A percentile compares a stretch with the other conserved stretches of the same genome.
Evolutionary conservation across 2,329 filamentous ascomycete species (phyloP).

Genomic region (Pleomassaria siparia): DNA sequence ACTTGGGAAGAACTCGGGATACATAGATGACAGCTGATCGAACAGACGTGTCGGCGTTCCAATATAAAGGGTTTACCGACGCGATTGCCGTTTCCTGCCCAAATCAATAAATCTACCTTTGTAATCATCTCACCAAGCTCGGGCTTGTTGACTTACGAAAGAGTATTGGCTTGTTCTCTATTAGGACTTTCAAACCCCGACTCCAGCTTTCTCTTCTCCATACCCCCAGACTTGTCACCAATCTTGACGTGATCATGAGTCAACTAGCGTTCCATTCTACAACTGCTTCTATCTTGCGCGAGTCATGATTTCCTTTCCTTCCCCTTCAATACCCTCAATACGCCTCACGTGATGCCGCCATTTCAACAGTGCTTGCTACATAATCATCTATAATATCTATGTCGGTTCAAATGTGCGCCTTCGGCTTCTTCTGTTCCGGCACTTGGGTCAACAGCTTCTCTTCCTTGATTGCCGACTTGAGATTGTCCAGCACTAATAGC

Average conservation of each 20-base stretch:
- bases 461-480: slow-evolving; percentile 58
- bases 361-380: neutral
- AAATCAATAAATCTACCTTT: neutral
- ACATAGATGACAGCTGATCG: neutral
- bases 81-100: neutral
- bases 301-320: neutral
- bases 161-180: no score
- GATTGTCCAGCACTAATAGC: slow-evolving; percentile 58
- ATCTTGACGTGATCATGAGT: neutral
- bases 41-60: neutral
- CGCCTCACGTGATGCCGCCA: neutral
- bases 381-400: slow-evolving; percentile 1
- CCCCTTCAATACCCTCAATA: neutral
- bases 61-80: no score
- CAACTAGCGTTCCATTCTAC: neutral
- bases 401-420: slow-evolving; percentile 29
- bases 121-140: no score
- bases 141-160: no score
- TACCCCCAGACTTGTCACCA: neutral
- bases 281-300: neutral
- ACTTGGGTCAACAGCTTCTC: slow-evolving; percentile 62
- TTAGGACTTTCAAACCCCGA: slow-evolving; percentile 1
- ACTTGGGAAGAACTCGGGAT: no score
- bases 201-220: neutral
- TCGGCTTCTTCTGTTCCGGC: slow-evolving; percentile 56